Evolutionary conservation across 179 eudicot genomes (phyloP).

Genomic region (Spergularia azorica): DNA sequence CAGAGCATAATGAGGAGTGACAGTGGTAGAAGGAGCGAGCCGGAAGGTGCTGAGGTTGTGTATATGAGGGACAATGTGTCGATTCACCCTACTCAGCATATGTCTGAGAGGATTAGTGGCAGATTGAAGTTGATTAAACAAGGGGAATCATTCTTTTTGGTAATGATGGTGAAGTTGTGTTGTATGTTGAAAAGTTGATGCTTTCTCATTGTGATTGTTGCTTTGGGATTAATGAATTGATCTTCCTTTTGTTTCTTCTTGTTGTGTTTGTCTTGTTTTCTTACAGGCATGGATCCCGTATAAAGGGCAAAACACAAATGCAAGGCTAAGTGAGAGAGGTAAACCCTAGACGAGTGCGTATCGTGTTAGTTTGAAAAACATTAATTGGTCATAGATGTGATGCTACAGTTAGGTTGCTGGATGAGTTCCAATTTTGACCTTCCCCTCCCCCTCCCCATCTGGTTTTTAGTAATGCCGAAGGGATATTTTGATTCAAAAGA

Average conservation of each 20-base stretch:
- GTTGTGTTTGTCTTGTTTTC: conserved; percentile 3
- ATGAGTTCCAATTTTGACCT: not conserved
- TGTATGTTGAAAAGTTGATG: not conserved
- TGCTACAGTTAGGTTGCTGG: not conserved
- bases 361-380: not conserved
- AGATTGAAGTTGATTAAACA: conserved; percentile 80
- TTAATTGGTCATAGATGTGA: not conserved
- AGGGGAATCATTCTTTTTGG: conserved; percentile 65
- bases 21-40: conserved; percentile 63
- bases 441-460: not conserved
- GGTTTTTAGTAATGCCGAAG: not conserved
- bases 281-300: conserved; percentile 91
- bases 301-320: conserved; percentile 75
- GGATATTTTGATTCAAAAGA: not conserved
- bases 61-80: conserved; percentile 85
- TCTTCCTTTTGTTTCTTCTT: not conserved
- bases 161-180: conserved; percentile 26
- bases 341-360: conserved; percentile 9
- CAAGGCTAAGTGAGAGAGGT: conserved; percentile 90
- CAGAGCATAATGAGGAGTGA: conserved; percentile 52
- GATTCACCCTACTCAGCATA: conserved; percentile 89
- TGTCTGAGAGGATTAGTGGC: conserved; percentile 90
- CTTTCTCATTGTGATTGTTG: not conserved
- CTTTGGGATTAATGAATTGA: not conserved
- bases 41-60: conserved; percentile 70